Conservation (phyloP, 2,329 filamentous ascomycete genomes). For the Lojkania enalia region DNA sequence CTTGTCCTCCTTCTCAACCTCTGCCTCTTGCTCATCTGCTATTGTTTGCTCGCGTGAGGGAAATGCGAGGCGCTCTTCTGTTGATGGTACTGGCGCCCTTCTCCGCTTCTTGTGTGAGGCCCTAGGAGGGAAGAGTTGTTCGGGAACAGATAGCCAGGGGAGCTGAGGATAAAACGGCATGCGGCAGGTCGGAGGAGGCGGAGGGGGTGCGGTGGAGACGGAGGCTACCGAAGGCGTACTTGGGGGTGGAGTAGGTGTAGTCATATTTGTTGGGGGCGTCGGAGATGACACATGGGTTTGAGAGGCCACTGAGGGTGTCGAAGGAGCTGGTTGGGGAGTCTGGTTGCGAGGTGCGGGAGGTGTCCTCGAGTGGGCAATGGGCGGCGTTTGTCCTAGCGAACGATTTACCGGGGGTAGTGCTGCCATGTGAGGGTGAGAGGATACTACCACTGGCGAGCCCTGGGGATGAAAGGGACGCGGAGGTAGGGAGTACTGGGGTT, state of each 20-base stretch:
- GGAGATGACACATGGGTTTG: slow-evolving; percentile 38
- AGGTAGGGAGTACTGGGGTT: slow-evolving; percentile 45
- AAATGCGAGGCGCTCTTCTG: slow-evolving; percentile 52
- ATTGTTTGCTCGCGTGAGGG: slow-evolving; percentile 51
- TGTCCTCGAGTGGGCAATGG: slow-evolving; percentile 41
- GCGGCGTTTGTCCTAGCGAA: slow-evolving; percentile 41
- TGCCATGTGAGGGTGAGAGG: slow-evolving; percentile 50
- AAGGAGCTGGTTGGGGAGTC: slow-evolving; percentile 37
- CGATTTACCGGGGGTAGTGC: slow-evolving; percentile 53
- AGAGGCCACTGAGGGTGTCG: slow-evolving; percentile 41
- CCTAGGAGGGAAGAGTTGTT: slow-evolving; percentile 58
- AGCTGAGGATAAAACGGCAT: slow-evolving; percentile 58
- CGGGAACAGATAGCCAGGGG: slow-evolving; percentile 63
- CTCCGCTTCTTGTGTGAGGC: slow-evolving; percentile 53
- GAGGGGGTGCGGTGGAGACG: slow-evolving; percentile 19
- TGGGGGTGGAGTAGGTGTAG: slow-evolving; percentile 35
- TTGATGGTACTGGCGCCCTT: slow-evolving; percentile 43
- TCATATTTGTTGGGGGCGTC: slow-evolving; percentile 34
- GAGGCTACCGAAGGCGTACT: slow-evolving; percentile 26
- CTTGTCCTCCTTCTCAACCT: slow-evolving; percentile 25
- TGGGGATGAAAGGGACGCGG: slow-evolving; percentile 45
- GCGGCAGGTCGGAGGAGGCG: slow-evolving; percentile 27
- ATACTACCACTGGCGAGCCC: slow-evolving; percentile 51
- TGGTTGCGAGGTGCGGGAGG: slow-evolving; percentile 38
- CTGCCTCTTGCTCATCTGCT: slow-evolving; percentile 13